These are phyloP conservation scores for Coleophoma crateriformis DNA, from an alignment of 2,329 filamentous ascomycete genomes.

Conservation along the genomic window DNA sequence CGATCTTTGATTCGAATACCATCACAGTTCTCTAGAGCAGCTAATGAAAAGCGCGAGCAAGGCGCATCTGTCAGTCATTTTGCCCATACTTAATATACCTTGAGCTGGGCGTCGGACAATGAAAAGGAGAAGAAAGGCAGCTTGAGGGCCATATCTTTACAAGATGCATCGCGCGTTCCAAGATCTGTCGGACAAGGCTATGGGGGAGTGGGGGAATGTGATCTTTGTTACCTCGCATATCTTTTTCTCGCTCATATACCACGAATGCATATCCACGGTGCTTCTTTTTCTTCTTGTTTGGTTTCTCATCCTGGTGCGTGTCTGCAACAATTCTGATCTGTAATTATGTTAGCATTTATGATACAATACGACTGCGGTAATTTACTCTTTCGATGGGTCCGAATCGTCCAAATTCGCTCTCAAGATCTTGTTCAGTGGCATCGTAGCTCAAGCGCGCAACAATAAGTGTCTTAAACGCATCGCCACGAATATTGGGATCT, in stretches of 20 bases:
- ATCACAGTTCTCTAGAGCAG: conserved; percentile 82
- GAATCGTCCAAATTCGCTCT: conserved; percentile 89
- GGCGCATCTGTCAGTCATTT: conserved; percentile 64
- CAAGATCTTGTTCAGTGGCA: conserved; percentile 81
- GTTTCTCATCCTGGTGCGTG: conserved; percentile 61
- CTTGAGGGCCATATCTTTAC: conserved; percentile 36
- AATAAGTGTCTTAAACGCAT: conserved; percentile 93
- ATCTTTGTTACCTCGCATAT: conserved; percentile 89
- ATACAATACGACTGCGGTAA: not conserved
- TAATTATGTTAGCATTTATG: not conserved
- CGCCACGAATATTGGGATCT: conserved; percentile 84
- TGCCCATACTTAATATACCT: conserved; percentile 49
- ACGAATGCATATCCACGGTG: conserved; percentile 94
- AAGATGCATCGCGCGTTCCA: conserved; percentile 25
- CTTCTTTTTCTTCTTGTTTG: conserved; percentile 73
- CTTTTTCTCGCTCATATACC: conserved; percentile 93
- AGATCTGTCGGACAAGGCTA: conserved; percentile 17
- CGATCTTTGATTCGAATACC: conserved; percentile 90
- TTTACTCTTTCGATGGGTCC: conserved; percentile 88
- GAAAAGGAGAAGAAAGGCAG: conserved; percentile 30
- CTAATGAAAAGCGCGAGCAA: conserved; percentile 60
- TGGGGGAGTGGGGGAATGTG: conserved; percentile 32
- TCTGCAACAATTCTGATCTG: conserved; percentile 86
- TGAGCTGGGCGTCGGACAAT: conserved; percentile 20
- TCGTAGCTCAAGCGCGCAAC: conserved; percentile 88